Percentiles rank a stretch among this genome's conserved stretches.
Conservation (phyloP, 176 grass and related monocot genomes). For the Puya raimondii region DNA sequence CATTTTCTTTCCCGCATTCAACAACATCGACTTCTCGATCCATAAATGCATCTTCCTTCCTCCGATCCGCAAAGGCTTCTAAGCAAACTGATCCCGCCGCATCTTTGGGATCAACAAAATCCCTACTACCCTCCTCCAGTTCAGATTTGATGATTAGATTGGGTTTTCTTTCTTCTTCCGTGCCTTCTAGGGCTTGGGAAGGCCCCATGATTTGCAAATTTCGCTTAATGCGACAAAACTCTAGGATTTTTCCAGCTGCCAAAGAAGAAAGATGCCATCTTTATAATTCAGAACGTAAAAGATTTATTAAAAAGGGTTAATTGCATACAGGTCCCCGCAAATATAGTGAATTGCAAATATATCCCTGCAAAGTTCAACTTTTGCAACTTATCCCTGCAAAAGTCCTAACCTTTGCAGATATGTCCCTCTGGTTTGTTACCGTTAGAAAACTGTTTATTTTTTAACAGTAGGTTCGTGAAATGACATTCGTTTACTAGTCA, state of each 20-base stretch:
- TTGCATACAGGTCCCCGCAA: too few relatives aligned
- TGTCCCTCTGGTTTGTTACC: too few relatives aligned
- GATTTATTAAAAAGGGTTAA: too few relatives aligned
- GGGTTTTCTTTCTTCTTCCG: constrained; percentile 14
- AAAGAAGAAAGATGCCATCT: not conserved
- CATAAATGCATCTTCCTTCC: not conserved
- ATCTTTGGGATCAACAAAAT: constrained; percentile 3
- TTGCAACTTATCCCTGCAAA: too few relatives aligned
- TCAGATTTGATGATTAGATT: constrained; percentile 17
- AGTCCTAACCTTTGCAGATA: too few relatives aligned
- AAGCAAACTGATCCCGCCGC: not conserved
- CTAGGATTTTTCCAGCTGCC: not conserved
- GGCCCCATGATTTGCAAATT: constrained; percentile 12
- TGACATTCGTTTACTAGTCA: too few relatives aligned
- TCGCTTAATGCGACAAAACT: not conserved
- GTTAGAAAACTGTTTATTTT: too few relatives aligned
- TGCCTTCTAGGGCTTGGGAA: constrained; percentile 22
- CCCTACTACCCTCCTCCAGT: constrained; percentile 14
- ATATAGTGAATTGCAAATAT: too few relatives aligned
- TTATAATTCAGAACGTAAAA: not conserved
- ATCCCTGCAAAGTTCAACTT: too few relatives aligned
- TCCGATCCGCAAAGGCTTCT: not conserved
- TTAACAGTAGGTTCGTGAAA: too few relatives aligned
- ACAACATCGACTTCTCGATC: constrained; percentile 29
- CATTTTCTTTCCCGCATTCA: not conserved